phyloP scores from a whole-genome alignment of 1,284 basidiomycete species.

The Trametes polyzona region DNA sequence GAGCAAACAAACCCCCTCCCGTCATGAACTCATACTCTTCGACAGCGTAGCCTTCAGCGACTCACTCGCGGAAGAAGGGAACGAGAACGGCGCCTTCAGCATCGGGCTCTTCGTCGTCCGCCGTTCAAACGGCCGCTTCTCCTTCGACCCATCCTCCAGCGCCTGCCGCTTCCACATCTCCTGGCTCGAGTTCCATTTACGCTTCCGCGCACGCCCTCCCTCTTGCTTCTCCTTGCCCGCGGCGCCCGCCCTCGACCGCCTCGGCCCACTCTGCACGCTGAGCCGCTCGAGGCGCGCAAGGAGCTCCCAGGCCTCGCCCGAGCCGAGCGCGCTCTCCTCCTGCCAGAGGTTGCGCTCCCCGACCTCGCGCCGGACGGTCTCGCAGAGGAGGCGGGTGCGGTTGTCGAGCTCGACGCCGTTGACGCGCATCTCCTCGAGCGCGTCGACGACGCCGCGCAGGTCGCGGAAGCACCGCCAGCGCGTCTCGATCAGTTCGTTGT shows the following conservation, averaged over 20 bases:
- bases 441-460: slow-evolving; percentile 69
- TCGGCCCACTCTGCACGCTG: slow-evolving; percentile 14
- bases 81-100: background rate
- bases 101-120: background rate
- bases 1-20: no score
- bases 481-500: slow-evolving; percentile 83
- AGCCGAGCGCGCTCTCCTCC: slow-evolving; percentile 48
- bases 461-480: slow-evolving; percentile 85
- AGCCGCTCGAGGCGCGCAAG: slow-evolving; percentile 45
- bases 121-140: slow-evolving; percentile 5
- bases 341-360: slow-evolving; percentile 54
- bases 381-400: slow-evolving; percentile 63
- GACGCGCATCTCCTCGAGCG: slow-evolving; percentile 79
- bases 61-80: background rate
- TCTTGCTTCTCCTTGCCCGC: background rate
- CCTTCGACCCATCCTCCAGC: slow-evolving; percentile 18
- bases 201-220: background rate
- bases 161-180: slow-evolving; percentile 32
- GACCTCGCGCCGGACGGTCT: slow-evolving; percentile 67
- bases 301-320: slow-evolving; percentile 46
- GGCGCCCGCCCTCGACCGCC: background rate
- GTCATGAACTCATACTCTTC: background rate
- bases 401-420: slow-evolving; percentile 74
- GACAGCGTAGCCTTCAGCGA: background rate
- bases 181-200: slow-evolving; percentile 21